Evolutionary conservation across 108 stramenopile species (phyloP).

Genomic region (Bacterosira constricta): DNA sequence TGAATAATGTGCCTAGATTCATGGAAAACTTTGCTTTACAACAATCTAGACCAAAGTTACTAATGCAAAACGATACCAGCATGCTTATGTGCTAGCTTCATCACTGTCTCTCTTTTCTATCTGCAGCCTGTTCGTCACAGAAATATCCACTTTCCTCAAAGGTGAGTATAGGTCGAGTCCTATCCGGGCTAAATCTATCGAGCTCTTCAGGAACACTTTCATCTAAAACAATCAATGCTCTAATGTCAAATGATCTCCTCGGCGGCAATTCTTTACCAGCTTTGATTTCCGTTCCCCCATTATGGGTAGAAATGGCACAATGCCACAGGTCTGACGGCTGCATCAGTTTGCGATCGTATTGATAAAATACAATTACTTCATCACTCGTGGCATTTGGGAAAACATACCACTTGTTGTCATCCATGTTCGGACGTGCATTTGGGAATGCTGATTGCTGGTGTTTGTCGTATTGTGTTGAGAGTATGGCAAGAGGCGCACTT

Average conservation of each 20-base stretch:
- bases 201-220: conserved; percentile 43
- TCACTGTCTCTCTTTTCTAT: conserved; percentile 8
- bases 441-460: conserved; percentile 39
- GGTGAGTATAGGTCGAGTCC: conserved; percentile 38
- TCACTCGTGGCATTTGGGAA: conserved; percentile 49
- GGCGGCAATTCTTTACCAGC: conserved; percentile 7
- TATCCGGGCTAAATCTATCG: conserved; percentile 38
- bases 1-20: no score
- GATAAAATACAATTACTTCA: conserved; percentile 59
- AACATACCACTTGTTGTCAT: conserved; percentile 53
- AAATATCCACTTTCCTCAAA: conserved; percentile 63
- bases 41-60: no score
- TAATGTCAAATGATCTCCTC: conserved; percentile 60
- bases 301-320: conserved; percentile 33
- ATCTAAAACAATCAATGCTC: conserved; percentile 56
- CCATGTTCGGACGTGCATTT: conserved; percentile 24
- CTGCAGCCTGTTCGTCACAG: conserved; percentile 59
- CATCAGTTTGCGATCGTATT: conserved; percentile 52
- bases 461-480: conserved; percentile 44
- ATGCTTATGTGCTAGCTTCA: no score
- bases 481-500: conserved; percentile 45
- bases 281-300: neutral
- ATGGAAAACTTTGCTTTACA: no score
- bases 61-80: no score
- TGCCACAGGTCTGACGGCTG: conserved; percentile 64